Evolutionary conservation across 1,284 basidiomycete species (phyloP).

Genomic region (Marasmius oreades): DNA sequence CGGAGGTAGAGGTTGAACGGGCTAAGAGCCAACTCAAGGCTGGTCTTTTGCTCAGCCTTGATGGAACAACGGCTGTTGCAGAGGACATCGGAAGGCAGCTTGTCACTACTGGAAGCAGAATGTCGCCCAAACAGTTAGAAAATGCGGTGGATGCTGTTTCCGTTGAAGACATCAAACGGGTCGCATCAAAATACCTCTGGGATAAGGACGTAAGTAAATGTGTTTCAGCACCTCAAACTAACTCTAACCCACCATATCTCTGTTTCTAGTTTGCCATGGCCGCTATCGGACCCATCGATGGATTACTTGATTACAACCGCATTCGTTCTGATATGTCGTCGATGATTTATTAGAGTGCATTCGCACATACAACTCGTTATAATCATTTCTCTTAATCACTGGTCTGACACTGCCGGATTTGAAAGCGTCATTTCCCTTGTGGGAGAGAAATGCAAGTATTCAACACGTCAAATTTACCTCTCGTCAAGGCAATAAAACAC

Average conservation of each 20-base stretch:
- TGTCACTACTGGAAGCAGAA: slow-evolving; percentile 87
- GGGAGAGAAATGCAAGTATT: neutral
- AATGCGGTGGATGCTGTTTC: slow-evolving; percentile 88
- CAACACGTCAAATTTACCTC: too few relatives aligned
- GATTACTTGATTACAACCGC: slow-evolving; percentile 83
- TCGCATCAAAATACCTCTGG: slow-evolving; percentile 96
- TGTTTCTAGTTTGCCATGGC: slow-evolving; percentile 69
- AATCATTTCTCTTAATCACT: neutral
- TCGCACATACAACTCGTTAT: neutral
- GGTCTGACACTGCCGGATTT: neutral
- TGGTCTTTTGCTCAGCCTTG: slow-evolving; percentile 84
- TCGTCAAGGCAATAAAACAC: too few relatives aligned
- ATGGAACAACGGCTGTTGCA: slow-evolving; percentile 94
- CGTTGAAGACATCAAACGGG: slow-evolving; percentile 88
- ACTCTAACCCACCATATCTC: neutral
- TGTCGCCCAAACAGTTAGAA: slow-evolving; percentile 95
- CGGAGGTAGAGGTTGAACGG: slow-evolving; percentile 87
- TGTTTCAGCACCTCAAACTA: slow-evolving; percentile 14
- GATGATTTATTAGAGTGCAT: slow-evolving; percentile 53
- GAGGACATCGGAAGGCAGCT: slow-evolving; percentile 98
- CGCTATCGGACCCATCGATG: slow-evolving; percentile 84
- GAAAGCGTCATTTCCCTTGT: neutral
- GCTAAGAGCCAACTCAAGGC: slow-evolving; percentile 99
- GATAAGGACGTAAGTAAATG: slow-evolving; percentile 79
- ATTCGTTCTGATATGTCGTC: slow-evolving; percentile 81